Percentiles rank a stretch among this genome's conserved stretches.
Conservation (phyloP, 2,329 filamentous ascomycete species). For the Calonectria hongkongensis region DNA sequence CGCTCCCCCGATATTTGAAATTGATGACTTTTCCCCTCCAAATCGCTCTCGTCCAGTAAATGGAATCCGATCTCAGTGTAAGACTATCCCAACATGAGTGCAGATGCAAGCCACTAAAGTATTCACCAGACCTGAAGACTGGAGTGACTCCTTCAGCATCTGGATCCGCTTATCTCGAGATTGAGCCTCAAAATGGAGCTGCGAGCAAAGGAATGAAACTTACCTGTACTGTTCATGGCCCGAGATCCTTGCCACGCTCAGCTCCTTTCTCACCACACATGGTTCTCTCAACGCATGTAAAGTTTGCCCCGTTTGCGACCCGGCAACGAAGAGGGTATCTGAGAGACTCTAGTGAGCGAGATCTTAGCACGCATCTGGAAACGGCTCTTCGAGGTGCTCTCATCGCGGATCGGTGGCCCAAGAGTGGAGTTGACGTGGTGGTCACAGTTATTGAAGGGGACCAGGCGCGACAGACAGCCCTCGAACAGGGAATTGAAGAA, state of each 20-base stretch:
- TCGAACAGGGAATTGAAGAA: slow-evolving; percentile 74
- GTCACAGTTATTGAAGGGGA: slow-evolving; percentile 96
- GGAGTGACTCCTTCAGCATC: slow-evolving; percentile 94
- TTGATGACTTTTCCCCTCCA: slow-evolving; percentile 64
- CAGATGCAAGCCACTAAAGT: slow-evolving; percentile 41
- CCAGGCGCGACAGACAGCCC: slow-evolving; percentile 78
- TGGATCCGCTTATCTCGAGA: slow-evolving; percentile 90
- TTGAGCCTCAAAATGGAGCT: slow-evolving; percentile 70
- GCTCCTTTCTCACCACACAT: slow-evolving; percentile 95
- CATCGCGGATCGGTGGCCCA: slow-evolving; percentile 97
- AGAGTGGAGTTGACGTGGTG: slow-evolving; percentile 96
- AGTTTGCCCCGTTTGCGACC: slow-evolving; percentile 96
- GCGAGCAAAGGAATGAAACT: slow-evolving; percentile 86
- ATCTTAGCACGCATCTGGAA: slow-evolving; percentile 93
- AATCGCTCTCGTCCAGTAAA: slow-evolving; percentile 77
- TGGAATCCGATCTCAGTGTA: slow-evolving; percentile 91
- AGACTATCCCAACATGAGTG: slow-evolving; percentile 56
- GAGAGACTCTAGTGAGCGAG: slow-evolving; percentile 89
- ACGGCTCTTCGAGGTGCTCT: slow-evolving; percentile 92
- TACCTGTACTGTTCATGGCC: slow-evolving; percentile 94
- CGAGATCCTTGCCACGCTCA: slow-evolving; percentile 90
- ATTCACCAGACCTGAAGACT: slow-evolving; percentile 84
- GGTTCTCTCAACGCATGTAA: slow-evolving; percentile 93
- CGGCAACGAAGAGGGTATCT: slow-evolving; percentile 88
- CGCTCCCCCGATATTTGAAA: slow-evolving; percentile 81